A percentile compares a stretch with the other conserved stretches of the same genome.
These are phyloP conservation scores for Ustilago hordei DNA, from an alignment of 1,284 basidiomycete species.

Conservation along the genomic window DNA sequence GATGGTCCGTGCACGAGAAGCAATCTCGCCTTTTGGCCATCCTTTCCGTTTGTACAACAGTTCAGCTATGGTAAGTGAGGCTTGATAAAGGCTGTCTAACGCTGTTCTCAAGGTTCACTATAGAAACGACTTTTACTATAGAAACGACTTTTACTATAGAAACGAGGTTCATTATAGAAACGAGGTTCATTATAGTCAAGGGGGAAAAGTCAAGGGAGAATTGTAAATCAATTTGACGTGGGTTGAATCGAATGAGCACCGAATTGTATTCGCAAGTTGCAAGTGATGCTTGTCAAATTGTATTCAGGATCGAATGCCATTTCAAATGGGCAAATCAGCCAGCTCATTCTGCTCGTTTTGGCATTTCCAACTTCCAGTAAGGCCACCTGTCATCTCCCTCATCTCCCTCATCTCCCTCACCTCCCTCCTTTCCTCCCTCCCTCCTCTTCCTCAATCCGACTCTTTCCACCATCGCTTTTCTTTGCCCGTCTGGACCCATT, in stretches of 20 bases:
- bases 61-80: no score
- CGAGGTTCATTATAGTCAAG: no score
- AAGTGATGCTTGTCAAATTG: not conserved
- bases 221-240: not conserved
- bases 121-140: no score
- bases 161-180: no score
- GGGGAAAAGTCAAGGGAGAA: not conserved
- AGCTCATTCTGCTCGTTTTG: not conserved
- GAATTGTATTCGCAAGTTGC: not conserved
- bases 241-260: not conserved
- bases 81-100: no score
- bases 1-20: constrained; percentile 41
- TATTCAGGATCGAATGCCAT: not conserved
- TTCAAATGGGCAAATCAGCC: not conserved
- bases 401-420: not conserved
- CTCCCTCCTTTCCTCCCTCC: not conserved
- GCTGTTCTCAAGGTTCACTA: no score
- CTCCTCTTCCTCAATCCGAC: not conserved
- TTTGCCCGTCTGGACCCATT: constrained; percentile 1
- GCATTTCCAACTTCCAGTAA: not conserved
- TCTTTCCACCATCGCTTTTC: not conserved
- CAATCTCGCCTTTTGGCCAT: not conserved
- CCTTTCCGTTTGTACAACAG: no score
- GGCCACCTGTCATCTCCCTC: not conserved
- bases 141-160: no score